These are phyloP conservation scores for Phytopythium mirpurense DNA, from an alignment of 352 stramenopile species.

Conservation along the genomic window DNA sequence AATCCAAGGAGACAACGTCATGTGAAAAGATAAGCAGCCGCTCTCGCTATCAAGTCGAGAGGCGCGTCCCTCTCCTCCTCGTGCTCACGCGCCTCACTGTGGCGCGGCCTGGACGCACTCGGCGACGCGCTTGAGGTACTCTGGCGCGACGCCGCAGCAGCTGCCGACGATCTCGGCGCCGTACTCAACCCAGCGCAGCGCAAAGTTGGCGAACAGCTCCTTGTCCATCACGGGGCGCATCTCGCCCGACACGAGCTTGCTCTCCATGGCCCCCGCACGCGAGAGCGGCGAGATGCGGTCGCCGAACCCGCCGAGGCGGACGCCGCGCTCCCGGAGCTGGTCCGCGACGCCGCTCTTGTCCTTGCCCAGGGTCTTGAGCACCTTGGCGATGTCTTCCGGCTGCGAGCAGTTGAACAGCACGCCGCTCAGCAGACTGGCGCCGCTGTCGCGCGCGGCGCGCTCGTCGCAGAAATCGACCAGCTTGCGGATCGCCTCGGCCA, in stretches of 20 bases:
- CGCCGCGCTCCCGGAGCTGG: constrained; percentile 24
- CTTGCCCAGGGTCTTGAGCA: constrained; percentile 49
- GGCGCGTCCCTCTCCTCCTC: background rate
- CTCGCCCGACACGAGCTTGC: constrained; percentile 67
- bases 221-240: constrained; percentile 67
- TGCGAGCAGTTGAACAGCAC: constrained; percentile 92
- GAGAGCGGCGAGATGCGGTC: constrained; percentile 82
- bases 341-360: constrained; percentile 18
- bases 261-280: constrained; percentile 51
- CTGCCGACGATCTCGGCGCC: constrained; percentile 80
- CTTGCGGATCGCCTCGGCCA: constrained; percentile 43
- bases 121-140: constrained; percentile 61
- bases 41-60: background rate
- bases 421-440: constrained; percentile 35
- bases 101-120: constrained; percentile 1
- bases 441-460: constrained; percentile 5
- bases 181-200: constrained; percentile 60
- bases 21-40: background rate
- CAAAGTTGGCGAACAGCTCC: constrained; percentile 73
- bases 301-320: constrained; percentile 78
- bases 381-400: constrained; percentile 87
- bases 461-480: constrained; percentile 38
- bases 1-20: too few species aligned
- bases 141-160: constrained; percentile 85
- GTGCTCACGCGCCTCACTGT: background rate